Conservation (phyloP, 441 rosid genomes). For the Isatis lusitanica region DNA sequence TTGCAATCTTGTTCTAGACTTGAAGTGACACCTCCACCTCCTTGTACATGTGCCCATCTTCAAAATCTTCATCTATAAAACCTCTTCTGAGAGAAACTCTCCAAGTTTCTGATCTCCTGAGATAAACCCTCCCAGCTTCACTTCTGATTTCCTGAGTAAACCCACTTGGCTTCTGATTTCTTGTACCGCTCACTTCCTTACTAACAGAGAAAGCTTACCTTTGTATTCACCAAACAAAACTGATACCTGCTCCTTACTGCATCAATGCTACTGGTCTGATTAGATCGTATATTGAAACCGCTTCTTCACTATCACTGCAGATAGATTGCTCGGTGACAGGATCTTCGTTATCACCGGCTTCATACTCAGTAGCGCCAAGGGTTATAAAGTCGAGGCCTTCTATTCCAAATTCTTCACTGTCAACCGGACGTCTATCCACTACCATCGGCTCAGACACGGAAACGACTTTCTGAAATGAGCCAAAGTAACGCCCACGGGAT, state of each 20-base stretch:
- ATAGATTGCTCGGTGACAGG: constrained; percentile 32
- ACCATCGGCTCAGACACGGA: constrained; percentile 28
- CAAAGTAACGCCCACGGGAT: constrained; percentile 69
- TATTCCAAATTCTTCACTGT: constrained; percentile 35
- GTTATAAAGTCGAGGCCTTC: constrained; percentile 49
- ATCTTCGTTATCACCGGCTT: constrained; percentile 22
- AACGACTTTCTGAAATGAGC: constrained; percentile 33
- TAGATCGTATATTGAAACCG: constrained; percentile 45
- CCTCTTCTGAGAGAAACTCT: too few species aligned
- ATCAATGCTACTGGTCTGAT: constrained; percentile 71
- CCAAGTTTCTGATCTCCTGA: too few species aligned
- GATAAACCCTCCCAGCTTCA: too few species aligned
- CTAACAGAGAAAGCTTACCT: constrained; percentile 28
- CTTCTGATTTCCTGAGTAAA: too few species aligned
- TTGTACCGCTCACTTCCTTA: too few species aligned
- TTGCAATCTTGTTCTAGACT: too few species aligned
- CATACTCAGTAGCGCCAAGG: constrained; percentile 56
- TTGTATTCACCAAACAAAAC: constrained; percentile 15
- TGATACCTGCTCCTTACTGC: constrained; percentile 38
- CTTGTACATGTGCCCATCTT: too few species aligned
- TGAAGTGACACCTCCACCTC: too few species aligned
- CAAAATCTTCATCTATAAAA: too few species aligned
- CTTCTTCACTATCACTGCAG: constrained; percentile 38
- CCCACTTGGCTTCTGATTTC: too few species aligned
- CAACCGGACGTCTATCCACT: constrained; percentile 23